phyloP scores from a whole-genome alignment of 495 filamentous ascomycete species.

The Cetradonia linearis region DNA sequence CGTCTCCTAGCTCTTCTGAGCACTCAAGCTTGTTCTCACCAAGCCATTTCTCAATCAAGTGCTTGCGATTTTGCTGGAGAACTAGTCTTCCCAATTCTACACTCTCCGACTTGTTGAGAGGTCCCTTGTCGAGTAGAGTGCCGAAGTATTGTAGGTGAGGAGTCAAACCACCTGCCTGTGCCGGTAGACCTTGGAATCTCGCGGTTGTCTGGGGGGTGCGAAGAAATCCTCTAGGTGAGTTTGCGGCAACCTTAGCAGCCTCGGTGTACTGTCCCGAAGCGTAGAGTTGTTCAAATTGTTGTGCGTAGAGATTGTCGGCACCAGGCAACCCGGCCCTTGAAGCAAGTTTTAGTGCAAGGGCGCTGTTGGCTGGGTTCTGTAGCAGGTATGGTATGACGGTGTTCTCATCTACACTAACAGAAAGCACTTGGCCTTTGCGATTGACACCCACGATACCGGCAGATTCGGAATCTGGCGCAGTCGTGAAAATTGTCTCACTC shows the following conservation, averaged over 20 bases:
- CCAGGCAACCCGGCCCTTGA: conserved; percentile 88
- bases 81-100: conserved; percentile 90
- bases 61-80: conserved; percentile 84
- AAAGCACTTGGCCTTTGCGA: conserved; percentile 89
- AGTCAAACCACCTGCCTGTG: conserved; percentile 42
- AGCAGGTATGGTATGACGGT: conserved; percentile 88
- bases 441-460: conserved; percentile 91
- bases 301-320: conserved; percentile 86
- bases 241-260: conserved; percentile 90
- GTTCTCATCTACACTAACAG: conserved; percentile 83
- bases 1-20: conserved; percentile 92
- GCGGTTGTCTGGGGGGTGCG: conserved; percentile 90
- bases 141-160: conserved; percentile 81
- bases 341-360: conserved; percentile 88
- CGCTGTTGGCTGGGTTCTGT: conserved; percentile 84
- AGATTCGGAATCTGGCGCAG: conserved; percentile 70
- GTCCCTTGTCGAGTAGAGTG: conserved; percentile 89
- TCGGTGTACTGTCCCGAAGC: conserved; percentile 65
- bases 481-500: conserved; percentile 97
- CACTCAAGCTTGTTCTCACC: conserved; percentile 88
- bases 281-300: conserved; percentile 83
- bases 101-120: conserved; percentile 84
- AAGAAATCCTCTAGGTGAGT: conserved; percentile 91
- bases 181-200: conserved; percentile 66
- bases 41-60: conserved; percentile 95